Conservation (phyloP, 371 early-diverging fungal genomes). For the Batkoa obscura region DNA sequence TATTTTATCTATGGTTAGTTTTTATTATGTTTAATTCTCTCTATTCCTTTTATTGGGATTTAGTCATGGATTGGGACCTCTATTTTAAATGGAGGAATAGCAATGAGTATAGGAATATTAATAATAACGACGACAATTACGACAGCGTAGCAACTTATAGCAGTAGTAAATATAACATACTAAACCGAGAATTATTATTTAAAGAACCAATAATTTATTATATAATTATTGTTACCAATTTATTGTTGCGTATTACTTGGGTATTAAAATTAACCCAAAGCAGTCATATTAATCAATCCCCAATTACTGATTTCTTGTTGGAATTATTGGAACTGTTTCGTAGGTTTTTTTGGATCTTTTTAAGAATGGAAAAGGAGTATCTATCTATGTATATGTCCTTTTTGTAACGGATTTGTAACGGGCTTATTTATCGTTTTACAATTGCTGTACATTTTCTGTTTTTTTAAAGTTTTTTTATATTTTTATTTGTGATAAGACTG, state of each 20-base stretch:
- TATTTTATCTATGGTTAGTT: slow-evolving; percentile 14
- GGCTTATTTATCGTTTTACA: too few relatives aligned
- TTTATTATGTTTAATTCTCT: slow-evolving; percentile 66
- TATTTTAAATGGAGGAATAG: too few relatives aligned
- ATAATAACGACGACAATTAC: too few relatives aligned
- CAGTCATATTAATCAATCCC: slow-evolving; percentile 36
- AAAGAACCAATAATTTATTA: slow-evolving; percentile 40
- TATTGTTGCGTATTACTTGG: slow-evolving; percentile 69
- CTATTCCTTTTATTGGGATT: slow-evolving; percentile 89
- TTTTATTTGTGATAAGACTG: too few relatives aligned
- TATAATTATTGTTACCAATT: slow-evolving; percentile 48
- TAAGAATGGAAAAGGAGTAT: slow-evolving; percentile 60
- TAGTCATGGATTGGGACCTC: slow-evolving; percentile 80
- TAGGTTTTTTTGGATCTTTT: slow-evolving; percentile 82
- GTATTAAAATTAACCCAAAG: slow-evolving; percentile 56
- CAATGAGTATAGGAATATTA: too few relatives aligned
- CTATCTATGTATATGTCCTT: too few relatives aligned
- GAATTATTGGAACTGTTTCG: slow-evolving; percentile 58
- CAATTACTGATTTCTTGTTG: slow-evolving; percentile 50
- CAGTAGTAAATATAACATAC: too few relatives aligned
- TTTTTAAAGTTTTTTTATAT: too few relatives aligned
- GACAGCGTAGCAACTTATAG: too few relatives aligned
- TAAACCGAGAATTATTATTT: slow-evolving; percentile 45
- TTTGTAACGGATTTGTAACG: too few relatives aligned
- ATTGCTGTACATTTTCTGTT: too few relatives aligned